These are phyloP conservation scores for Apiospora koreana DNA, from an alignment of 2,329 filamentous ascomycete genomes.

Conservation along the genomic window DNA sequence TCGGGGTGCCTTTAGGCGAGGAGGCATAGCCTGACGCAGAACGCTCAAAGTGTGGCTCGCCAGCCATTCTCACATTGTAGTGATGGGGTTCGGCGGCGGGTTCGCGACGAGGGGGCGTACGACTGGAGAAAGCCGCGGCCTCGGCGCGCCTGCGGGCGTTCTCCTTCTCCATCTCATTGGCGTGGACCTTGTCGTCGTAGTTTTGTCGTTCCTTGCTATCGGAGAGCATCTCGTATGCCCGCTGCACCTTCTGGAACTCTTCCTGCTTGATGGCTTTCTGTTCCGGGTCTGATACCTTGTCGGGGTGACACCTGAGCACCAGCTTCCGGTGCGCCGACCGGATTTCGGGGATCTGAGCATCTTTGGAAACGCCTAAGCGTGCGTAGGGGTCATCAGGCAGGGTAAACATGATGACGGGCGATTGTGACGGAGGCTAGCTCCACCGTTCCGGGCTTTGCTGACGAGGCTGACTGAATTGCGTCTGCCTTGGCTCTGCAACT, in stretches of 20 bases:
- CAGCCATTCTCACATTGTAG: slow-evolving; percentile 10
- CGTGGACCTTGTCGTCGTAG: slow-evolving; percentile 72
- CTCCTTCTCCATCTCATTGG: slow-evolving; percentile 47
- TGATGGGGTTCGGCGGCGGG: slow-evolving; percentile 4
- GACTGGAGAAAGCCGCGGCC: not conserved
- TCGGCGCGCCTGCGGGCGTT: slow-evolving; percentile 29
- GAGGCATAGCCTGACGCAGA: slow-evolving; percentile 1
- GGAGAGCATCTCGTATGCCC: slow-evolving; percentile 87
- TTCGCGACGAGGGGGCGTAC: slow-evolving; percentile 15
- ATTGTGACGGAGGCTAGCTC: not conserved
- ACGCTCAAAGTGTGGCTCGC: not conserved
- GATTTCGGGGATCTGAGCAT: slow-evolving; percentile 71
- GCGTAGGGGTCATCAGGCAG: slow-evolving; percentile 75
- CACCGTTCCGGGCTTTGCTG: not conserved
- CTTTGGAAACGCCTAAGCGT: slow-evolving; percentile 70
- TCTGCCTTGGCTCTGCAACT: not conserved
- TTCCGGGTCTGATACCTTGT: slow-evolving; percentile 80
- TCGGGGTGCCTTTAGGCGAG: not conserved
- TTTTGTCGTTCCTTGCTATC: slow-evolving; percentile 71
- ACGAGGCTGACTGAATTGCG: not conserved
- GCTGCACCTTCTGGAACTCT: slow-evolving; percentile 89
- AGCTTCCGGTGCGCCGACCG: slow-evolving; percentile 82
- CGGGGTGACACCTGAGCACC: slow-evolving; percentile 84
- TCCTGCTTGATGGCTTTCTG: slow-evolving; percentile 78
- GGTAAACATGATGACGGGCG: slow-evolving; percentile 45